Evolutionary conservation across 495 filamentous ascomycete species (phyloP).

Genomic region (Penicillium pancosmium): DNA sequence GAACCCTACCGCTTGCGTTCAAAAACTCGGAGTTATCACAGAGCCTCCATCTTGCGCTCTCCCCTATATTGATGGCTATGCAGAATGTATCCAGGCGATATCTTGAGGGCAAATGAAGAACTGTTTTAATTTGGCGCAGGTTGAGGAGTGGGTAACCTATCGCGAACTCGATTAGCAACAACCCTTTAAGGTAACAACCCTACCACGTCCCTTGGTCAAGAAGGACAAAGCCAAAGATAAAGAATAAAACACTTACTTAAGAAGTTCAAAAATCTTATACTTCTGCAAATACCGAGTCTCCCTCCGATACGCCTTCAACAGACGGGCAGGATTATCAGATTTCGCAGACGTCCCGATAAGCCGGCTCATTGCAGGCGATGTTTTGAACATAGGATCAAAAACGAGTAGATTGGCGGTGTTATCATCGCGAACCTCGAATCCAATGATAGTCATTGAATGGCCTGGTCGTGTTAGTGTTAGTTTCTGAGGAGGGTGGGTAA

Average conservation of each 20-base stretch:
- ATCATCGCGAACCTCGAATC: conserved; percentile 69
- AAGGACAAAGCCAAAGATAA: background rate
- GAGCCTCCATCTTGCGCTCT: too few relatives aligned
- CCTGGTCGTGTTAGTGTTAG: conserved; percentile 48
- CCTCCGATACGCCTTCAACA: conserved; percentile 72
- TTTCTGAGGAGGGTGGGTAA: background rate
- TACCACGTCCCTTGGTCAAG: background rate
- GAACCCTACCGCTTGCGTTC: too few relatives aligned
- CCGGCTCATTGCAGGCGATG: conserved; percentile 62
- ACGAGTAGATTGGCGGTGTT: conserved; percentile 75
- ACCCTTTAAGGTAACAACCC: background rate
- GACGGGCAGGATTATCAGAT: conserved; percentile 51
- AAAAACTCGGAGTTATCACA: too few relatives aligned
- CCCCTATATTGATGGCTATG: too few relatives aligned
- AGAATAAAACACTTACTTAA: conserved; percentile 62
- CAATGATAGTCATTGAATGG: conserved; percentile 91
- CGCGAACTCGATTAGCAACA: too few relatives aligned
- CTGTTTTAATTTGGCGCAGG: too few relatives aligned
- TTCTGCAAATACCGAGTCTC: conserved; percentile 66
- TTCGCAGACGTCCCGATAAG: conserved; percentile 51
- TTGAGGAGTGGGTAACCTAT: too few relatives aligned
- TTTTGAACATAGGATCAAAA: conserved; percentile 86
- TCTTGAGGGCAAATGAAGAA: too few relatives aligned
- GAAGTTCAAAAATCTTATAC: conserved; percentile 75
- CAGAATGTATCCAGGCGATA: too few relatives aligned